Evolutionary conservation across 2,329 filamentous ascomycete species (phyloP).

Genomic region (Paradendryphiella salina): DNA sequence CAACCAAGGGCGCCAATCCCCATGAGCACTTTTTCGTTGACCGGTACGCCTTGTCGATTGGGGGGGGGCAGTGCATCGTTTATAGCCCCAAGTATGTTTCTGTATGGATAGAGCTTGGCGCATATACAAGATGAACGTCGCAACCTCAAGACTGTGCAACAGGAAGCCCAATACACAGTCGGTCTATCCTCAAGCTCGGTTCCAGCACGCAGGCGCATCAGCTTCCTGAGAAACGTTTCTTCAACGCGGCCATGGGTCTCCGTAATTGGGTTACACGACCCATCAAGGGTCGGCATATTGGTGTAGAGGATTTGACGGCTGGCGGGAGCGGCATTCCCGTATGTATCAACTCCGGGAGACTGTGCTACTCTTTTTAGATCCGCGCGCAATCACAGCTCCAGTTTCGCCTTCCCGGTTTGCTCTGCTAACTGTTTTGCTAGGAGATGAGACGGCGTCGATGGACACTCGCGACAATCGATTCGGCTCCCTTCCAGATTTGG

Average conservation of each 20-base stretch:
- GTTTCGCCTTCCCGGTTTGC: background rate
- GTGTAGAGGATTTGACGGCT: constrained; percentile 38
- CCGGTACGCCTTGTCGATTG: constrained; percentile 15
- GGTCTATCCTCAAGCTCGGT: background rate
- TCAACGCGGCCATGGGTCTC: constrained; percentile 27
- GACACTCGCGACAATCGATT: constrained; percentile 42
- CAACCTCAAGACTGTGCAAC: constrained; percentile 4
- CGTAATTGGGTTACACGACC: constrained; percentile 39
- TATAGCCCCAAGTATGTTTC: constrained; percentile 2
- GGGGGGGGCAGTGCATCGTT: constrained; percentile 14
- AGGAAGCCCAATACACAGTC: constrained; percentile 3
- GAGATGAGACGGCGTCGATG: constrained; percentile 36
- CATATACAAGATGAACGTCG: constrained; percentile 18
- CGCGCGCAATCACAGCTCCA: background rate
- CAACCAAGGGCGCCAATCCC: background rate
- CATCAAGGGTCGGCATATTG: constrained; percentile 36
- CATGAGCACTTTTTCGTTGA: constrained; percentile 14
- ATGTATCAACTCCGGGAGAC: constrained; percentile 5
- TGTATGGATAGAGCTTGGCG: constrained; percentile 22
- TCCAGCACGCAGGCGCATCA: background rate
- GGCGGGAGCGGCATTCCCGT: constrained; percentile 41
- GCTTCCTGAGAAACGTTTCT: background rate
- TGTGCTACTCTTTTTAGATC: too few relatives aligned
- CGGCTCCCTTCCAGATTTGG: constrained; percentile 41
- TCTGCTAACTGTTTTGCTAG: constrained; percentile 5